phyloP scores from a whole-genome alignment of 495 filamentous ascomycete genomes.

The Letharia columbiana region DNA sequence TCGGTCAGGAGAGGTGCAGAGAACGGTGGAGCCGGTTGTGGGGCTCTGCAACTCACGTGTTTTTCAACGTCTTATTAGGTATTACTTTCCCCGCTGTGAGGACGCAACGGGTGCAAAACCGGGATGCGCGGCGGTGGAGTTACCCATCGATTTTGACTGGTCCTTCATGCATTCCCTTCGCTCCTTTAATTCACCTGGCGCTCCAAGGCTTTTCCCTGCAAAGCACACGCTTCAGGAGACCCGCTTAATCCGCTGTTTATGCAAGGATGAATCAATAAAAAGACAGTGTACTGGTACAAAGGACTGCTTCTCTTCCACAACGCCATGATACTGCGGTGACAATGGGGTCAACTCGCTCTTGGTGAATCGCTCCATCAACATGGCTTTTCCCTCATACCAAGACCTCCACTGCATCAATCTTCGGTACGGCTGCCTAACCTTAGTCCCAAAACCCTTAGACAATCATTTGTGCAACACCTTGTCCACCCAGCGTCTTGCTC shows the following conservation, averaged over 20 bases:
- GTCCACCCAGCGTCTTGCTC: slow-evolving; percentile 93
- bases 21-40: not conserved
- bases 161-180: not conserved
- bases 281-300: not conserved
- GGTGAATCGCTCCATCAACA: not conserved
- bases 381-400: not conserved
- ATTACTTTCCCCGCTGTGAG: not conserved
- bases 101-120: not conserved
- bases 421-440: not conserved
- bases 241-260: slow-evolving; percentile 4
- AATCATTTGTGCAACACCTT: slow-evolving; percentile 97
- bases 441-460: slow-evolving; percentile 46
- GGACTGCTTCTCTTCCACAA: not conserved
- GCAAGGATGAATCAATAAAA: not conserved
- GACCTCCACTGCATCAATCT: not conserved
- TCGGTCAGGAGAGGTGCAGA: not conserved
- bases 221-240: not conserved
- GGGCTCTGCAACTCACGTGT: slow-evolving; percentile 1
- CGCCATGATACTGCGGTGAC: not conserved
- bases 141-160: not conserved
- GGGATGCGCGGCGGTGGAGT: not conserved
- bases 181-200: not conserved
- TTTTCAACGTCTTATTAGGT: not conserved
- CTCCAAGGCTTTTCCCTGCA: not conserved
- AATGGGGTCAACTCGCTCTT: not conserved